phyloP scores from a whole-genome alignment of 345 rosid genomes.

The Linum trigynum region DNA sequence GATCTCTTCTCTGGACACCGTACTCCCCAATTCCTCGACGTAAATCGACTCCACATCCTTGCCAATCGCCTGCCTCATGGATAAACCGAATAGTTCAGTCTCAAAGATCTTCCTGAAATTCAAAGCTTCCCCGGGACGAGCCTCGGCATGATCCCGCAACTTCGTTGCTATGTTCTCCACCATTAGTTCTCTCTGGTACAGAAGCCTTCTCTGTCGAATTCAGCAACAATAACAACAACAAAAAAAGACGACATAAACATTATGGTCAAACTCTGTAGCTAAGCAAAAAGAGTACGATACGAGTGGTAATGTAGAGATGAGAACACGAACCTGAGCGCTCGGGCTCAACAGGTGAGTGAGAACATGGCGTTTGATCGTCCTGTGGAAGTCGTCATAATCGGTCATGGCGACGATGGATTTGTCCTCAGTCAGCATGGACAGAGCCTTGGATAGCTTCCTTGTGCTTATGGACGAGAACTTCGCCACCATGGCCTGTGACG shows the following conservation, averaged over 20 bases:
- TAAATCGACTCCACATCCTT: conserved; percentile 50
- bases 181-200: conserved; percentile 49
- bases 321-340: conserved; percentile 56
- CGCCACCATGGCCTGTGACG: conserved; percentile 72
- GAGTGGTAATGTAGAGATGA: no score
- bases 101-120: conserved; percentile 72
- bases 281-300: not conserved
- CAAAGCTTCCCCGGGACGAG: conserved; percentile 32
- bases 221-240: not conserved
- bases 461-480: conserved; percentile 68
- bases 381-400: conserved; percentile 76
- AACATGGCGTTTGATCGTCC: conserved; percentile 43
- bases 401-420: conserved; percentile 82
- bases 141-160: conserved; percentile 30
- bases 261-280: no score
- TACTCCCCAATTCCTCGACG: conserved; percentile 49
- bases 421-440: conserved; percentile 51
- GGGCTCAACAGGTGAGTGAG: conserved; percentile 50
- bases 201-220: conserved; percentile 41
- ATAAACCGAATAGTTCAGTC: conserved; percentile 57
- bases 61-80: conserved; percentile 66
- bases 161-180: conserved; percentile 38
- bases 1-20: conserved; percentile 51
- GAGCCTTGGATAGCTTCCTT: conserved; percentile 63
- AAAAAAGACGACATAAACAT: no score